Evolutionary conservation across 2,329 filamentous ascomycete species (phyloP).

Genomic region (Diaporthe australafricana): DNA sequence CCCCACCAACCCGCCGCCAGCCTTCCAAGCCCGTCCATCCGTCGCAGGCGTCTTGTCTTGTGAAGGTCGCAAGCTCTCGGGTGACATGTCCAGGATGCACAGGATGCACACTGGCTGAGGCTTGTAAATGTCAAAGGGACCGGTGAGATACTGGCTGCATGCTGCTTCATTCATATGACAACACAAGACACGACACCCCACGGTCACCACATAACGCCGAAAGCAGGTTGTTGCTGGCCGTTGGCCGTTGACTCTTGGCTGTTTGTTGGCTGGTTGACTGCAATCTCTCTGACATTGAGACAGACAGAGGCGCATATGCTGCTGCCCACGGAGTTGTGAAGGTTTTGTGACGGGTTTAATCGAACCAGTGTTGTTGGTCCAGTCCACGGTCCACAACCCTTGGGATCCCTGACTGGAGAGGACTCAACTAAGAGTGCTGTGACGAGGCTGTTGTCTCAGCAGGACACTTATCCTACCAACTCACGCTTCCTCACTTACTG

Average conservation of each 20-base stretch:
- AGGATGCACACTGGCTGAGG: not conserved
- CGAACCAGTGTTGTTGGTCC: slow-evolving; percentile 5
- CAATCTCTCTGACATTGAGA: slow-evolving; percentile 7
- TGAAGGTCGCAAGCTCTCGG: slow-evolving; percentile 7
- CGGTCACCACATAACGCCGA: no score
- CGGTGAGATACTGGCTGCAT: slow-evolving; percentile 38
- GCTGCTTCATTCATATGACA: slow-evolving; percentile 34
- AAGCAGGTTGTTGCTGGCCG: not conserved
- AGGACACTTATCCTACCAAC: not conserved
- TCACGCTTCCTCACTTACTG: not conserved
- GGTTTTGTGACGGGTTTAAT: not conserved
- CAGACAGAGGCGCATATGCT: not conserved
- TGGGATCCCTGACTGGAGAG: not conserved
- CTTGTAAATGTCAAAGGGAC: slow-evolving; percentile 29
- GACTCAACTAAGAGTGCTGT: slow-evolving; percentile 5
- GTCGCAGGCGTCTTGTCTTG: not conserved
- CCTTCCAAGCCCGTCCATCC: not conserved
- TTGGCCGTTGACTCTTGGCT: slow-evolving; percentile 3
- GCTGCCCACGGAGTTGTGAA: not conserved
- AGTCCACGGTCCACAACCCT: not conserved
- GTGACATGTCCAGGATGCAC: slow-evolving; percentile 22
- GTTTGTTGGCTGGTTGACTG: slow-evolving; percentile 16
- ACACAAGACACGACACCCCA: not conserved
- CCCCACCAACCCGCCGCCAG: slow-evolving; percentile 13
- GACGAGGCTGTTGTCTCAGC: slow-evolving; percentile 32